Conservation (phyloP, 2,329 filamentous ascomycete species). For the Exophiala oligosperma region DNA sequence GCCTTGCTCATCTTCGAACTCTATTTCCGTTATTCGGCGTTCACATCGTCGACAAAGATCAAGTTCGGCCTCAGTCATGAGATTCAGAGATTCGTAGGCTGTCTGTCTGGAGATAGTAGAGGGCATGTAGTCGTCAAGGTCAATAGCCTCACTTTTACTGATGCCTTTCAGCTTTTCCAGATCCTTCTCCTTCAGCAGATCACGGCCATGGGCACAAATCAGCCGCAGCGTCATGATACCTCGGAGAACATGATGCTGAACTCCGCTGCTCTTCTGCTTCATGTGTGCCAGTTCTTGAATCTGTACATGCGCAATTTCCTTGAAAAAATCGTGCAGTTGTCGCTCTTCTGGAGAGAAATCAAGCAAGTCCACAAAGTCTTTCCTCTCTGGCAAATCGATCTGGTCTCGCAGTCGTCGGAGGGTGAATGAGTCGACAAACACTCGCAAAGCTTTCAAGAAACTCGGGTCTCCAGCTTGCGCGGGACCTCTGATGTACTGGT, state of each 20-base stretch:
- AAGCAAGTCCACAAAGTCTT: slow-evolving; percentile 71
- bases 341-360: slow-evolving; percentile 75
- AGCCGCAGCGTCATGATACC: slow-evolving; percentile 86
- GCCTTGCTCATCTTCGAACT: slow-evolving; percentile 48
- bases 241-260: slow-evolving; percentile 84
- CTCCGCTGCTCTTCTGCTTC: slow-evolving; percentile 64
- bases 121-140: slow-evolving; percentile 69
- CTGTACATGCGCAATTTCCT: slow-evolving; percentile 75
- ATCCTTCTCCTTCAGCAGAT: slow-evolving; percentile 82
- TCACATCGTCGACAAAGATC: slow-evolving; percentile 73
- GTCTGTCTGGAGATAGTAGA: slow-evolving; percentile 64
- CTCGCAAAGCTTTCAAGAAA: slow-evolving; percentile 78
- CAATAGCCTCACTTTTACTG: slow-evolving; percentile 82
- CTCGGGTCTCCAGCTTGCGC: slow-evolving; percentile 85
- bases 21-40: slow-evolving; percentile 62
- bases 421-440: slow-evolving; percentile 93
- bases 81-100: slow-evolving; percentile 80
- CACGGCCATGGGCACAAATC: slow-evolving; percentile 91
- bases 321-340: slow-evolving; percentile 79
- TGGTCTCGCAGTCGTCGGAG: slow-evolving; percentile 88
- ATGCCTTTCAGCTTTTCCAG: slow-evolving; percentile 76
- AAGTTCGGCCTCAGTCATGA: slow-evolving; percentile 79
- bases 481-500: slow-evolving; percentile 75
- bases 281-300: slow-evolving; percentile 71
- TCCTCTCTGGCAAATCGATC: slow-evolving; percentile 74